These are phyloP conservation scores for Angophora floribunda DNA, from an alignment of 345 rosid genomes.

Conservation along the genomic window DNA sequence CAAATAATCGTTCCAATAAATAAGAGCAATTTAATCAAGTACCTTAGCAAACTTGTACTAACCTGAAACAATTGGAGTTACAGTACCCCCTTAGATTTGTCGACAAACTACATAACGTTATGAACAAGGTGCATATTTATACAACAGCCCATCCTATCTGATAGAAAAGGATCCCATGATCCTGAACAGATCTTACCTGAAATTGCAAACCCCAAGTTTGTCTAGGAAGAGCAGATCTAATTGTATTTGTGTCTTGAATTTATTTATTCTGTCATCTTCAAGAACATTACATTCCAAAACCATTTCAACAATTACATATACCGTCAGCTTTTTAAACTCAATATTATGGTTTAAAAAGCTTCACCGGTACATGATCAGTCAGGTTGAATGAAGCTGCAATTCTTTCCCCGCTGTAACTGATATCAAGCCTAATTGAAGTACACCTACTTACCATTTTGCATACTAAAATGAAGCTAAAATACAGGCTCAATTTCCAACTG, in stretches of 20 bases:
- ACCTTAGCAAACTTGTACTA: neutral
- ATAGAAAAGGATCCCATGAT: neutral
- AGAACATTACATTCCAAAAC: neutral
- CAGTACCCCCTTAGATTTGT: neutral
- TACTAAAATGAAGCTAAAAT: neutral
- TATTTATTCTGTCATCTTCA: neutral
- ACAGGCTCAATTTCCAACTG: neutral
- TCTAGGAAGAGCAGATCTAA: neutral
- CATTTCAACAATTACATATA: neutral
- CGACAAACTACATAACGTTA: neutral
- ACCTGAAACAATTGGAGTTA: neutral
- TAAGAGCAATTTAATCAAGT: neutral
- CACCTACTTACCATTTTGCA: neutral
- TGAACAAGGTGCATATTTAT: neutral
- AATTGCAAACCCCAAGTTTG: neutral
- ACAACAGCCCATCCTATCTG: neutral
- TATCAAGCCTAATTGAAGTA: neutral
- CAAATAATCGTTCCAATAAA: neutral
- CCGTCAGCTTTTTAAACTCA: neutral
- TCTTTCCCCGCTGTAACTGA: neutral
- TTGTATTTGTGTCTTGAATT: neutral
- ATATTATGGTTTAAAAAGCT: neutral
- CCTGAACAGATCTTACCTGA: neutral
- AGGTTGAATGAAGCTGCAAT: neutral
- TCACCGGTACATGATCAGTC: neutral